Base-by-base conservation (phyloP, 169 alveolate genomes). In the Plasmodium blacklocki region DNA sequence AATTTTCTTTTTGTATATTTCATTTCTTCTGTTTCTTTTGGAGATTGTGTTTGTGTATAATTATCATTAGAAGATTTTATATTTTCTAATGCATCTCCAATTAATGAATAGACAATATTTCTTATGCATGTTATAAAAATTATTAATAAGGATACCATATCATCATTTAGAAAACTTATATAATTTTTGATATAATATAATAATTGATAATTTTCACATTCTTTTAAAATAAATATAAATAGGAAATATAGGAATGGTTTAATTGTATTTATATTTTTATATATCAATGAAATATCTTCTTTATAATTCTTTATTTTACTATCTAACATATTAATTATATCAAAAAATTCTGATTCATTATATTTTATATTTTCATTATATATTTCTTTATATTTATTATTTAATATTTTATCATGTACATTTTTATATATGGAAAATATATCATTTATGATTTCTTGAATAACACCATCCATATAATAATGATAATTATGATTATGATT, bases 131-230 rank as follows among this genome's bases (percentile, higher is more conserved):
- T 78, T n/a, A 66, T 7, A 71, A 50, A 78, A n/a, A 78, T 68
- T 12, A 78, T 39, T 14, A 78, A 47, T 14, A 78, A 52, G 21
- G 59, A 50, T 64, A 78, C 54, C 89, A 78, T 78, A 43, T 78
- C 76, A 26, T 78, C 89, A 6, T 49, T 64, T 19, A 78, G 19
- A 66, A 78, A 39, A 9, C 89, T 78, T 1, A 78, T 43, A 58
- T 78, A 68, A 45, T 78, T 45, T 45, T 78, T 78, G 32, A 78
- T 78, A 26, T 64, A 64, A 52, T 78, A 78, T 50, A 78, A 78
- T 47, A 78, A 15, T 5, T 66, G 64, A 19, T 78, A 78, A 78
- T 78, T 63, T 64, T 32, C 67, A 26, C 78, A 50, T 45, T 78
- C 78, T 19, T 64, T 66, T 64, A 78, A 45, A 14, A 78, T 8